phyloP scores from a whole-genome alignment of 2,329 filamentous ascomycete genomes.

The Cyanodermella asteris region DNA sequence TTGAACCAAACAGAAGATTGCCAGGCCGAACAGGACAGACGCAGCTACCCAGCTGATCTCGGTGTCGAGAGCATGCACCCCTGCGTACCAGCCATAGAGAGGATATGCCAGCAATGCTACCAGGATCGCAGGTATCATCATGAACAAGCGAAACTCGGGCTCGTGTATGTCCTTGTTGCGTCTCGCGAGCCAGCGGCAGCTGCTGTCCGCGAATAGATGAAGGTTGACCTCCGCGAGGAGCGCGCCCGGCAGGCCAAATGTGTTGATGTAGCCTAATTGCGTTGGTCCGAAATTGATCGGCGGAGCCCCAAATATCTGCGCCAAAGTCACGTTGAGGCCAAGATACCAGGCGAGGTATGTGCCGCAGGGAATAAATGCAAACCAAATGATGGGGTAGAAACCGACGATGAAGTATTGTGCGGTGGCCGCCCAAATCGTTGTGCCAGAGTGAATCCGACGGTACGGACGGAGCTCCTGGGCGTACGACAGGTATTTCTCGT shows the following conservation, averaged over 20 bases:
- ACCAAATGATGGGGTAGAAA: slow-evolving; percentile 38
- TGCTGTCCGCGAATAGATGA: slow-evolving; percentile 32
- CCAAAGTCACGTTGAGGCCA: slow-evolving; percentile 35
- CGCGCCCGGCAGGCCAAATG: slow-evolving; percentile 31
- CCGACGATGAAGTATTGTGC: too few species aligned
- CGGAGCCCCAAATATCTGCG: slow-evolving; percentile 29
- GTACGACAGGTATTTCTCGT: too few species aligned
- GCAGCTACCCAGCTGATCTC: slow-evolving; percentile 2
- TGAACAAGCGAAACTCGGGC: slow-evolving; percentile 33
- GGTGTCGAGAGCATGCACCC: slow-evolving; percentile 1
- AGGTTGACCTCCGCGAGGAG: slow-evolving; percentile 31
- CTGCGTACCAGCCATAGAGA: slow-evolving; percentile 3
- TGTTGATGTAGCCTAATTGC: slow-evolving; percentile 32
- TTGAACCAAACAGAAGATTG: slow-evolving; percentile 1
- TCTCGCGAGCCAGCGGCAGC: slow-evolving; percentile 27
- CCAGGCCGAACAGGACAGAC: slow-evolving; percentile 3
- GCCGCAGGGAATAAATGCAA: slow-evolving; percentile 36
- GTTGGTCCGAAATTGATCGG: slow-evolving; percentile 31
- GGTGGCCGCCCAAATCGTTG: too few species aligned
- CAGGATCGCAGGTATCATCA: slow-evolving; percentile 33
- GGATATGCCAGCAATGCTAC: too few species aligned
- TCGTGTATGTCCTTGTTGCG: slow-evolving; percentile 33
- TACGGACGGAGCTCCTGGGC: too few species aligned
- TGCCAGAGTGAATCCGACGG: too few species aligned
- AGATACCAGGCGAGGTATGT: slow-evolving; percentile 36